Evolutionary conservation across 176 grass and related monocot genomes (phyloP), one percentile per base, ranked within the genome.

Genomic region (Triticum dicoccoides): DNA sequence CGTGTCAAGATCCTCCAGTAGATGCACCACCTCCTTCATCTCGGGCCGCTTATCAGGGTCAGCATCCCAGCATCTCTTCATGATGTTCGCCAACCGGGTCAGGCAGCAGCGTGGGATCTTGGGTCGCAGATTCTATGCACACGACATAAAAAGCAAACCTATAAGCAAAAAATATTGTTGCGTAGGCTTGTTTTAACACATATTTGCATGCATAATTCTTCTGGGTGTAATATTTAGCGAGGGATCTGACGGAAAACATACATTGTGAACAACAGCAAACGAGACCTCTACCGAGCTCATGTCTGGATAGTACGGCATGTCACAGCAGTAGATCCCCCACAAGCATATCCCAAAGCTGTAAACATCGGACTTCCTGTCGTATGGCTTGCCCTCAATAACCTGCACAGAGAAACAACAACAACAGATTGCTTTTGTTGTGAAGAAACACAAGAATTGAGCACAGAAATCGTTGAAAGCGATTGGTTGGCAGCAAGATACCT

Each of bases 271-370:
- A 47, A 90, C 78, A 49, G 79, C 83, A 15, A 82, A 83, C 13
- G 88, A 86, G 17, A 68, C 39, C 29, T 93, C 88, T 42, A 89
- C 89, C n/a, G 93, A 95, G 52, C 87, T 95, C n/a, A 93, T 87
- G 80, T 87, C 65, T 12, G 89, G 76, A 74, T 93, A 95, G 47
- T 91, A 93, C 15, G 95, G 95, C 89, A 97, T 97, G 82, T 95
- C 92, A 73, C 92, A 93, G 7, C 91, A 93, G 80, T 90, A 93
- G 37, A 83, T 93, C 25, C 86, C 91, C 91, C 91, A 90, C 47
- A 93, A 76, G 34, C 91, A 90, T 20, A 93, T 93, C 24, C 91
- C 88, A 30, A 93, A 93, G 39, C 88, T 93, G 77, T 90, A 93
- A 20, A 88, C 88, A 11, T 93, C 91, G 32, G 88, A 93, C 52